phyloP scores from a whole-genome alignment of 2,329 filamentous ascomycete genomes.

The Fonsecaea nubica region DNA sequence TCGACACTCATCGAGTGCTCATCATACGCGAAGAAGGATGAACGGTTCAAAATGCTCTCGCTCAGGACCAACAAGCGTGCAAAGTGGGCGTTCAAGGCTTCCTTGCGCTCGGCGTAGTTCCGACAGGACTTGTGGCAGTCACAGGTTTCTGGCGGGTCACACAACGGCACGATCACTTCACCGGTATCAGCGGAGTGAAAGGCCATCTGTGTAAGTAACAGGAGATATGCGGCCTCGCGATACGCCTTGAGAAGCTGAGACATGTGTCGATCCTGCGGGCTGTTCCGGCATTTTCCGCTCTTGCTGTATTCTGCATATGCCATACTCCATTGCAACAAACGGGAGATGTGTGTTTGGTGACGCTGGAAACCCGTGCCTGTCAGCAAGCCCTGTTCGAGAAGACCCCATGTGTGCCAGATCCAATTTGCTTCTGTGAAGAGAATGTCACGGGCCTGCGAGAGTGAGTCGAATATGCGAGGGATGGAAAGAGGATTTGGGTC shows the following conservation, averaged over 20 bases:
- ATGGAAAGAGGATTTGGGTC: slow-evolving; percentile 33
- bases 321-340: slow-evolving; percentile 39
- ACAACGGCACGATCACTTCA: slow-evolving; percentile 34
- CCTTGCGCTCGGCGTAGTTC: slow-evolving; percentile 35
- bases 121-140: slow-evolving; percentile 34
- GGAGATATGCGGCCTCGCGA: slow-evolving; percentile 35
- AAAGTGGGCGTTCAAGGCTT: slow-evolving; percentile 38
- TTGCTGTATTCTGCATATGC: slow-evolving; percentile 39
- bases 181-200: slow-evolving; percentile 37
- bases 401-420: slow-evolving; percentile 38
- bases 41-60: slow-evolving; percentile 36
- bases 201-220: slow-evolving; percentile 36
- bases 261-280: slow-evolving; percentile 16
- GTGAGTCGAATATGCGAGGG: slow-evolving; percentile 32
- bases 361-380: slow-evolving; percentile 27
- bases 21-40: slow-evolving; percentile 32
- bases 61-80: slow-evolving; percentile 36
- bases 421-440: slow-evolving; percentile 39
- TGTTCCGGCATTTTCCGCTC: slow-evolving; percentile 15
- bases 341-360: slow-evolving; percentile 37
- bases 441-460: slow-evolving; percentile 38
- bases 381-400: slow-evolving; percentile 31
- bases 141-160: slow-evolving; percentile 35
- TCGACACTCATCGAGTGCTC: slow-evolving; percentile 37
- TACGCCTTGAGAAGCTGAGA: slow-evolving; percentile 35